phyloP scores from a whole-genome alignment of 495 filamentous ascomycete species.

The Xanthoparmelia taractica region DNA sequence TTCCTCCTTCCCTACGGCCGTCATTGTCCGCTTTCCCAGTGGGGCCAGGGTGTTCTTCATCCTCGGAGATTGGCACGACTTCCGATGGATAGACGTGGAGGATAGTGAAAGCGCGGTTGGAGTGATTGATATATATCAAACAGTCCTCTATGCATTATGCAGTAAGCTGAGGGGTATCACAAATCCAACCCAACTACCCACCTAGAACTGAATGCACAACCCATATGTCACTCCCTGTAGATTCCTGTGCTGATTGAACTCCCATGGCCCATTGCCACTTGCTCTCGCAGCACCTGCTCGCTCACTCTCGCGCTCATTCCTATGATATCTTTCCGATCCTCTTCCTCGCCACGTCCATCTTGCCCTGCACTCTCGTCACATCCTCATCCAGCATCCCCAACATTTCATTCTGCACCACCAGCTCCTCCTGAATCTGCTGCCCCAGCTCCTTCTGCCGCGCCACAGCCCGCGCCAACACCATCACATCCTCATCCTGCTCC shows the following conservation, averaged over 20 bases:
- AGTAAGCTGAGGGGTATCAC: not conserved
- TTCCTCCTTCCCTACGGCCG: not conserved
- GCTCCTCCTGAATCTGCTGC: slow-evolving; percentile 72
- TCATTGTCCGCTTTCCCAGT: not conserved
- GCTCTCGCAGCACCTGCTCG: not conserved
- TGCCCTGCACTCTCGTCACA: slow-evolving; percentile 60
- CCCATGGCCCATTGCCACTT: too few relatives aligned
- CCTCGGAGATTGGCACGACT: not conserved
- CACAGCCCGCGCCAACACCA: slow-evolving; percentile 68
- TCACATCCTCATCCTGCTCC: slow-evolving; percentile 77
- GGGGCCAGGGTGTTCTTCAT: not conserved
- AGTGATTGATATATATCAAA: not conserved
- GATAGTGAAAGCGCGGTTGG: not conserved
- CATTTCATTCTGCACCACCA: slow-evolving; percentile 77
- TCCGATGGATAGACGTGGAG: not conserved
- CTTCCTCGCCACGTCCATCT: slow-evolving; percentile 77
- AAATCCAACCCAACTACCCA: not conserved
- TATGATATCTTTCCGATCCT: slow-evolving; percentile 67
- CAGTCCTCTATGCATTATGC: not conserved
- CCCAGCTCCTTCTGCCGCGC: slow-evolving; percentile 79
- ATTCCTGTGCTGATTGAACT: too few relatives aligned
- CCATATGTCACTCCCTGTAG: too few relatives aligned
- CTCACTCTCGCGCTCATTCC: slow-evolving; percentile 32
- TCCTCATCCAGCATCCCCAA: slow-evolving; percentile 69
- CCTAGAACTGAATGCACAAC: not conserved